A percentile compares a stretch with the other conserved stretches of the same genome.
phyloP scores from a whole-genome alignment of 768 basidiomycete species.

The Nidula microcarpa region DNA sequence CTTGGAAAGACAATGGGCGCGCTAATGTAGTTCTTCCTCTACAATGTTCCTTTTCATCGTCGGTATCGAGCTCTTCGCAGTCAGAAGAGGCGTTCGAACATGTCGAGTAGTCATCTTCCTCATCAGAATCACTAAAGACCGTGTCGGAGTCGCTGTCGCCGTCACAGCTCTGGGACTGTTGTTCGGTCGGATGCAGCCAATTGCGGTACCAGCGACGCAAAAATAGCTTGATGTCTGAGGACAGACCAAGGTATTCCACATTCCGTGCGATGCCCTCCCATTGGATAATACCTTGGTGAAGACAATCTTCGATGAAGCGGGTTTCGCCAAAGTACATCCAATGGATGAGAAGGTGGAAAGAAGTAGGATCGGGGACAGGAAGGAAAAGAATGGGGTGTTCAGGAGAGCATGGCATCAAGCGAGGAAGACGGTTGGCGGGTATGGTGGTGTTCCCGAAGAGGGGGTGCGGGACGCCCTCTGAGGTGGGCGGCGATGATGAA shows the following conservation, averaged over 20 bases:
- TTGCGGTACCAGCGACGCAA: conserved; percentile 71
- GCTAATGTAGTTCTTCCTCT: conserved; percentile 38
- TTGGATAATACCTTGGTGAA: conserved; percentile 59
- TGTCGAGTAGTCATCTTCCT: conserved; percentile 26
- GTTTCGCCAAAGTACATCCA: conserved; percentile 83
- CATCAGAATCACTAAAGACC: conserved; percentile 26
- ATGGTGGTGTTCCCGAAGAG: conserved; percentile 31
- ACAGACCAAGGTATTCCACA: conserved; percentile 82
- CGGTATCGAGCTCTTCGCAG: conserved; percentile 28
- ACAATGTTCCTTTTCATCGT: conserved; percentile 32
- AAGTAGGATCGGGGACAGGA: conserved; percentile 70
- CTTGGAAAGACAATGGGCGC: conserved; percentile 34
- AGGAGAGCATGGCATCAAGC: conserved; percentile 61
- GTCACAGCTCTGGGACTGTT: conserved; percentile 13
- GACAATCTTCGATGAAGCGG: conserved; percentile 59
- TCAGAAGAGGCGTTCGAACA: conserved; percentile 26
- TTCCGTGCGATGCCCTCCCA: conserved; percentile 91
- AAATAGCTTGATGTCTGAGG: conserved; percentile 72
- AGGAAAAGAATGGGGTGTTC: conserved; percentile 70
- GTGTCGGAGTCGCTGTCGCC: conserved; percentile 38
- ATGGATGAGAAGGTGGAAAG: conserved; percentile 69
- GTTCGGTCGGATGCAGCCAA: conserved; percentile 46
- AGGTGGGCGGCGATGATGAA: conserved; percentile 25
- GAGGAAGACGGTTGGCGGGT: conserved; percentile 56
- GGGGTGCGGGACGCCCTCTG: conserved; percentile 10